A percentile compares a stretch with the other conserved stretches of the same genome.
Conservation (phyloP, 1,139 yeast species). For the Kodamaea alishanica region DNA sequence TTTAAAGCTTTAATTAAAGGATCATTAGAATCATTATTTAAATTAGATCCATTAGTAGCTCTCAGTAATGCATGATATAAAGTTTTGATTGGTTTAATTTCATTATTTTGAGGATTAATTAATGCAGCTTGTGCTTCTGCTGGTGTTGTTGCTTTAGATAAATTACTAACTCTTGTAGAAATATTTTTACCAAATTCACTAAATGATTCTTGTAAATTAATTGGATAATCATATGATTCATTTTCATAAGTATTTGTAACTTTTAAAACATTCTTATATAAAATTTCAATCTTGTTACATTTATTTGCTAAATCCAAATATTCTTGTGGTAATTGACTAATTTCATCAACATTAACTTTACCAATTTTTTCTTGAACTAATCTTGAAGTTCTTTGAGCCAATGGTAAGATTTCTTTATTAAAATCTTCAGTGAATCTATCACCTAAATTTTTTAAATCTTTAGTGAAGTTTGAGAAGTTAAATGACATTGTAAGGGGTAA, state of each 20-base stretch:
- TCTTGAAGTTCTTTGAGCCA: constrained; percentile 80
- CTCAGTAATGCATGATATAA: constrained; percentile 80
- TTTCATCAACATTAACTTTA: constrained; percentile 63
- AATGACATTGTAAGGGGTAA: constrained; percentile 35
- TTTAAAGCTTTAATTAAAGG: constrained; percentile 44
- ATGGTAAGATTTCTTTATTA: constrained; percentile 49
- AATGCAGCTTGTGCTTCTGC: constrained; percentile 81
- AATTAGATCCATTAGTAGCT: constrained; percentile 58
- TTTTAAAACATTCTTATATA: constrained; percentile 69
- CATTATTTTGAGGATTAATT: constrained; percentile 51
- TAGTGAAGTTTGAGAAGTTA: constrained; percentile 42
- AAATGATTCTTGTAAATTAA: constrained; percentile 68
- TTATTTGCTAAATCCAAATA: constrained; percentile 70
- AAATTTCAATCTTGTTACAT: constrained; percentile 69
- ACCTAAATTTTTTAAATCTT: constrained; percentile 38
- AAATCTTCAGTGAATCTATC: constrained; percentile 41
- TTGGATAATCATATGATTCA: constrained; percentile 87
- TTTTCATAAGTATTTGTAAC: constrained; percentile 69
- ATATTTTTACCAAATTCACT: constrained; percentile 70
- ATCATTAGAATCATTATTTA: constrained; percentile 43
- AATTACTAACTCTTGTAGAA: constrained; percentile 60
- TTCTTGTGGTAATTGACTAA: constrained; percentile 80
- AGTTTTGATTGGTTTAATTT: constrained; percentile 70
- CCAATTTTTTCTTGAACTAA: constrained; percentile 78
- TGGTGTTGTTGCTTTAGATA: constrained; percentile 73